Base-by-base conservation (phyloP, 345 rosid genomes). In the Theobroma cacao region DNA sequence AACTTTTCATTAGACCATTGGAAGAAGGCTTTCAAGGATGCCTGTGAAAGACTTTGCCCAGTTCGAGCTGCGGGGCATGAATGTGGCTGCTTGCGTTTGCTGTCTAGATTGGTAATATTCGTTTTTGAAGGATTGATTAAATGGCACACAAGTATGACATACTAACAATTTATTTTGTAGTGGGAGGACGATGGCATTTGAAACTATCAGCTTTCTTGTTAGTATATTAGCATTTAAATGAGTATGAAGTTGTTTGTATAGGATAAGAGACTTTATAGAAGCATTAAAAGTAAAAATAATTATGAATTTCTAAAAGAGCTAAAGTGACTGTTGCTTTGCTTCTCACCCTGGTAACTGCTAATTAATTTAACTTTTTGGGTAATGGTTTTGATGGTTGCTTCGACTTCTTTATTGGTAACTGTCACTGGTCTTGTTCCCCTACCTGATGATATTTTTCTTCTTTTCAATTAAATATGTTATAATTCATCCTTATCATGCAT, bases 31-130 rank as follows among this genome's bases (percentile, higher is more conserved):
- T 92, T 96, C 88, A 87, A 85, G 85, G 98, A 92, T 75, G 98
- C 98, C 55, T 91, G 91, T 76, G 91, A 92, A 86, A 92, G 97
- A 81, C 89, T 96, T 76, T 96, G 99, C 85, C 99, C 99, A 66
- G 87, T 96, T 78, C 89, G 97, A 85, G 98, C 95, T 76, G 92
- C 86, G 17, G 97, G 97, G 10, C 97, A 93, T 76, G 91, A 91
- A 71, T 96, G 99, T 84, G 99, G 97, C 65, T 95, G 99, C 89
- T 84, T 93, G 78, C 81, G 88, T 0, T 68, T 87, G 83, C 89
- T 89, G 77, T 83, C 94, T 6, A 91, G 92, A 88, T 86, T 90
- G 97, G 99, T 95, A 90, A 59, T 48, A 18, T 31, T 17, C 13
- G 30, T 24, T 38, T 52, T 33, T 33, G 7, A 17, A 22, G 24